These are phyloP conservation scores for Pichia kudriavzevii DNA, from an alignment of 1,139 yeast genomes.

Conservation along the genomic window DNA sequence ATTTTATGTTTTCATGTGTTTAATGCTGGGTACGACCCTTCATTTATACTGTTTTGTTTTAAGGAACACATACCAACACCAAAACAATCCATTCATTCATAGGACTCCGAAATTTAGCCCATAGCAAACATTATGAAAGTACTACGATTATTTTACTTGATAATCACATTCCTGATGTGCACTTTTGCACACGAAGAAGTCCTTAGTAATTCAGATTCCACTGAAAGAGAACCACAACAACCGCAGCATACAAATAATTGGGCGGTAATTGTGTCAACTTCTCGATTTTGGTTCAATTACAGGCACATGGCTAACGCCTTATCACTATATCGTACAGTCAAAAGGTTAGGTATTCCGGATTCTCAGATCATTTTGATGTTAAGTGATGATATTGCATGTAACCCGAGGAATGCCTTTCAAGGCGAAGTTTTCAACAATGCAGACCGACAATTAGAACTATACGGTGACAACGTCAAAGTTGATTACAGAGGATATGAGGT, in stretches of 20 bases:
- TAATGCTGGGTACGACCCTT: too few relatives aligned
- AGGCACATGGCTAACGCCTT: constrained; percentile 96
- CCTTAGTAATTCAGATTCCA: background rate
- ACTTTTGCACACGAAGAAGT: constrained; percentile 2
- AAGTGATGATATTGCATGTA: constrained; percentile 95
- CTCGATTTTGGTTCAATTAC: constrained; percentile 96
- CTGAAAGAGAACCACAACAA: background rate
- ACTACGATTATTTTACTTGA: background rate
- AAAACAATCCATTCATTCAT: too few relatives aligned
- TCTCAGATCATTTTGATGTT: constrained; percentile 94
- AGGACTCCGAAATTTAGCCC: too few relatives aligned
- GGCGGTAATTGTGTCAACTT: constrained; percentile 95
- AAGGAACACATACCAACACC: too few relatives aligned
- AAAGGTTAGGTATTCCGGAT: constrained; percentile 93
- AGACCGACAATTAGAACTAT: constrained; percentile 88
- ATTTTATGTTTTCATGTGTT: too few relatives aligned
- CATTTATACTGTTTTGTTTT: too few relatives aligned
- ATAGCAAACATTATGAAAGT: too few relatives aligned
- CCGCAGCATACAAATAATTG: constrained; percentile 76
- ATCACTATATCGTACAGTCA: constrained; percentile 91
- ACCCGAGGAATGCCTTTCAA: constrained; percentile 91
- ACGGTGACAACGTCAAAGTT: constrained; percentile 91
- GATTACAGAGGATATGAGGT: constrained; percentile 98
- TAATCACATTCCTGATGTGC: background rate
- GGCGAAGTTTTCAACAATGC: constrained; percentile 94